Conservation (phyloP, 2,329 filamentous ascomycete species). For the Paracorniculantispora psalliotae region DNA sequence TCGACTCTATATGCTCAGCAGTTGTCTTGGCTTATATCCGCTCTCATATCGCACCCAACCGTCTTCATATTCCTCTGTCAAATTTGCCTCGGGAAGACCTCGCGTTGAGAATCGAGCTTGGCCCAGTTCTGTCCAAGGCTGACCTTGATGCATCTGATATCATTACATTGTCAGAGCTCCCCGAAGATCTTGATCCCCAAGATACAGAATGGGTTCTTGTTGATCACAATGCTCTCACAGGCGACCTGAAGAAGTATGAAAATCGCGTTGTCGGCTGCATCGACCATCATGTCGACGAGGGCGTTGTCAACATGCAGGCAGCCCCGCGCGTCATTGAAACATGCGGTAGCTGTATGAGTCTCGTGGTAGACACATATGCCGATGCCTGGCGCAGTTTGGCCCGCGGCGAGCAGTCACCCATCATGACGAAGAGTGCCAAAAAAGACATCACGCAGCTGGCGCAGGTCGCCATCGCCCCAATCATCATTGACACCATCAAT, state of each 20-base stretch:
- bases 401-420: neutral
- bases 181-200: slow-evolving; percentile 40
- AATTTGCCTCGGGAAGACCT: slow-evolving; percentile 67
- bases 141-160: slow-evolving; percentile 57
- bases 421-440: slow-evolving; percentile 12
- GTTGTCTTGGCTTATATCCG: slow-evolving; percentile 70
- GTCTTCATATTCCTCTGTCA: slow-evolving; percentile 65
- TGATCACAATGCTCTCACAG: slow-evolving; percentile 72
- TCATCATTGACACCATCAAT: slow-evolving; percentile 69
- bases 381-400: slow-evolving; percentile 52
- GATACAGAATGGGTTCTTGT: slow-evolving; percentile 68
- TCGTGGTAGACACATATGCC: slow-evolving; percentile 58
- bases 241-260: slow-evolving; percentile 50
- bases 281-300: slow-evolving; percentile 76
- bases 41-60: slow-evolving; percentile 49
- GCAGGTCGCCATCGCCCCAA: slow-evolving; percentile 61
- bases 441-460: slow-evolving; percentile 56
- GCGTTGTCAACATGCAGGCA: slow-evolving; percentile 40
- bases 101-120: slow-evolving; percentile 66
- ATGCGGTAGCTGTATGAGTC: slow-evolving; percentile 67
- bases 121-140: slow-evolving; percentile 57
- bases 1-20: slow-evolving; percentile 74
- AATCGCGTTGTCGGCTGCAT: slow-evolving; percentile 58
- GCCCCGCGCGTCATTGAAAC: slow-evolving; percentile 58
- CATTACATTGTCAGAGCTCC: slow-evolving; percentile 54